phyloP scores from a whole-genome alignment of 768 basidiomycete genomes.

The Hericium rajendrae region DNA sequence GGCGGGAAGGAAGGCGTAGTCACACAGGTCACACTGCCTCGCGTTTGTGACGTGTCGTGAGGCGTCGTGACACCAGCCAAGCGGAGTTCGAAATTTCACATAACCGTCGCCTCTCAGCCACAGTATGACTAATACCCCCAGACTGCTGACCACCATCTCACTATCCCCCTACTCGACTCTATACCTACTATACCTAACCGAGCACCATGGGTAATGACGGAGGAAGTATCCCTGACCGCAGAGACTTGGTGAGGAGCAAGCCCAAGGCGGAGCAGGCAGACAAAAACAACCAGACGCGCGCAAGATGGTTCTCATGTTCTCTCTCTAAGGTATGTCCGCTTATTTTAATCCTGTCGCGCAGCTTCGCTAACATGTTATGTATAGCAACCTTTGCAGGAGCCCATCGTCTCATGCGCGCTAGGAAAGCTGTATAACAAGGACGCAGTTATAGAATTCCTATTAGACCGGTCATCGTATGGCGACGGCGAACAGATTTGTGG shows the following conservation, averaged over 20 bases:
- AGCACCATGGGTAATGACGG: constrained; percentile 75
- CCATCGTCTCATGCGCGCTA: constrained; percentile 83
- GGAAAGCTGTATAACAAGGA: constrained; percentile 98
- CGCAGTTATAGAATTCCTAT: constrained; percentile 79
- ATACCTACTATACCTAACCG: not conserved
- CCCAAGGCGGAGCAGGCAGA: constrained; percentile 84
- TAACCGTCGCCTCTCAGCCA: not conserved
- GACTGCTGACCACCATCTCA: not conserved
- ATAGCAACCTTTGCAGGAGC: constrained; percentile 77
- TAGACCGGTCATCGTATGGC: constrained; percentile 77
- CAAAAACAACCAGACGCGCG: constrained; percentile 80
- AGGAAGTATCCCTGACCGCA: constrained; percentile 77
- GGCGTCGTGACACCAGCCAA: not conserved
- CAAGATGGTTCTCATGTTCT: constrained; percentile 89
- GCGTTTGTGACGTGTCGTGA: constrained; percentile 2
- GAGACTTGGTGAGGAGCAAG: constrained; percentile 67
- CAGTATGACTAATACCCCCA: not conserved
- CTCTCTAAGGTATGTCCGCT: constrained; percentile 69
- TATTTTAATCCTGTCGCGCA: not conserved
- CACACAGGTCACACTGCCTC: not conserved
- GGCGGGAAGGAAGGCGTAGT: not conserved
- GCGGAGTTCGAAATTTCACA: not conserved
- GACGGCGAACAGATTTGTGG: constrained; percentile 91
- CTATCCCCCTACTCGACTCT: not conserved
- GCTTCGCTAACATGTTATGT: not conserved